Base-by-base conservation (phyloP, 768 basidiomycete genomes). In the Rhodotorula taiwanensis region DNA sequence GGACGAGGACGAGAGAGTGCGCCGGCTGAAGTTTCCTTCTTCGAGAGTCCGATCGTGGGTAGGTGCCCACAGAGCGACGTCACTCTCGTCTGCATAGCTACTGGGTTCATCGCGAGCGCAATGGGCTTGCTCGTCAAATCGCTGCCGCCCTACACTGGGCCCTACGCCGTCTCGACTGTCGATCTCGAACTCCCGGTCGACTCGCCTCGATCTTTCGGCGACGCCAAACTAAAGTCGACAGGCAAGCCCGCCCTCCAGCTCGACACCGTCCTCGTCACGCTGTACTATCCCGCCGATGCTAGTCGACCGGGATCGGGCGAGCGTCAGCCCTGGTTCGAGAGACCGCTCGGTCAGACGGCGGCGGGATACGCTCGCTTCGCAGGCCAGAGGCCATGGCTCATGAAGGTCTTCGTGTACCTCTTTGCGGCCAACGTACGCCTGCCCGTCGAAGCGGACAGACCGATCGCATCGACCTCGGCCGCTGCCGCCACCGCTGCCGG, bases 281-380 rank as follows among this genome's bases (percentile, higher is more conserved):
- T 67, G 33, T 72, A 61, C 67, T 70, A 70, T 49, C 70, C 71
- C 5, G 58, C 67, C 30, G 31, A 41, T 28, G 10, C 33, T 4
- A n/a, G 18, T 41, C n/a, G n/a, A 33, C 1, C 18, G 11, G 43
- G 47, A 1, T 50, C 39, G 1, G 28, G 44, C 4, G 4, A 27
- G 4, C 55, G 36, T 1, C 31, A 42, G 39, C 41, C 33, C 30
- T 69, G 67, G 67, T 21, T 64, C 7, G 25, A 64, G 23, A 52
- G 56, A 0, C 68, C 68, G 3, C 30, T 72, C 28, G 5, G 27
- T 4, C 45, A 31, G 34, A 65, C 67, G 0, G 61, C 66, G 8
- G 42, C 45, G 1, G 72, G 72, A 14, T 72, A 64, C 52, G 59
- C 62, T 0, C 47, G 49, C 42, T 64, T 64, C 52, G n/a, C 55